Base-by-base conservation (phyloP, 164 flowering plant genomes). In the Taxillus chinensis region DNA sequence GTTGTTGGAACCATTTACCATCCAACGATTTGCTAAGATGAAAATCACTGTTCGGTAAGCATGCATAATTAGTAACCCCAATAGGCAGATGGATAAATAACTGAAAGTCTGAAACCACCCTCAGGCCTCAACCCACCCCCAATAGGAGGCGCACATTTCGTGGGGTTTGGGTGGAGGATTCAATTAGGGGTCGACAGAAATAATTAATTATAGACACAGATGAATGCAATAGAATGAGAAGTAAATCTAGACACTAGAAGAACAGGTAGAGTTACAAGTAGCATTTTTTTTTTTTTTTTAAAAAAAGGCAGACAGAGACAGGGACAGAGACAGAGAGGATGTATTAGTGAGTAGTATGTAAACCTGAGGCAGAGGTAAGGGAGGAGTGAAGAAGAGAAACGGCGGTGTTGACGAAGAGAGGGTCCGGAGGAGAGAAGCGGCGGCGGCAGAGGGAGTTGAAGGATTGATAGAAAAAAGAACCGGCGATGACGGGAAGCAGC, bases 381-480 rank as follows among this genome's bases (percentile, higher is more conserved):
- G 89, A 66, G 67, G 99, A 88, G 68, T 93, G 99, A 57, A 93
- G 84, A 50, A 90, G 81, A 62, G 97, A 90, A 15, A 90, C 95
- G 61, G 79, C 65, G 57, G 96, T 90, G 75, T 90, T 93, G 68
- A 90, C 95, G 57, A 84, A 81, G 63, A 88, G 86, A 55, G 92
- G 91, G 66, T 89, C 99, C 10, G 76, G 78, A 45, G 76, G 78
- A 45, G 89, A 83, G 62, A 86, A 65, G 46, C 64, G 59, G 13
- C 16, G 66, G 8, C 91, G 83, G 43, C 86, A n/a, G 73, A 83
- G 69, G 75, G 78, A 86, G 72, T 93, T 93, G 49, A 92, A 85
- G 6, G 67, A 46, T 72, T 90, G 96, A 79, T 59, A 93, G 76
- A 90, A 84, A 59, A 51, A 68, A 70, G 64, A 82, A 8, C 97